Conservation (phyloP, 2,329 filamentous ascomycete genomes). For the Sporothrix inflata region DNA sequence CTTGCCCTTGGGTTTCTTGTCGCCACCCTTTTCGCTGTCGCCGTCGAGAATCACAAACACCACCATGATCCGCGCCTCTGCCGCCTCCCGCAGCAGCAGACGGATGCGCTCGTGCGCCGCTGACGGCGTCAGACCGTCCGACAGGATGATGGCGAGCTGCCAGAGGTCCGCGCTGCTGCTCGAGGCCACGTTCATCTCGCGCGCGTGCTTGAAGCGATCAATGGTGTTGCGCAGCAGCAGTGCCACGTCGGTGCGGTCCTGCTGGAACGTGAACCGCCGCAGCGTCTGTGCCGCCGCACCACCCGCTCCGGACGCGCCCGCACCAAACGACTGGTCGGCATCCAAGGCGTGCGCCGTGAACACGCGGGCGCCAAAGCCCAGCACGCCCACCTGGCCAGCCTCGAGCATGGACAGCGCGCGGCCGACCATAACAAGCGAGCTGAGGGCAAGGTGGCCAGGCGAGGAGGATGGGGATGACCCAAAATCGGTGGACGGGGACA, state of each 20-base stretch:
- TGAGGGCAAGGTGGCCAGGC: constrained; percentile 76
- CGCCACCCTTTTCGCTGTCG: constrained; percentile 42
- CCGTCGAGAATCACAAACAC: constrained; percentile 96
- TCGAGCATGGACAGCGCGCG: constrained; percentile 90
- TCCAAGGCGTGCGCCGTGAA: constrained; percentile 86
- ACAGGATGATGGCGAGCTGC: constrained; percentile 93
- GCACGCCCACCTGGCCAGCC: constrained; percentile 86
- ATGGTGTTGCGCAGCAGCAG: constrained; percentile 78
- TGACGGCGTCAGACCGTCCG: constrained; percentile 86
- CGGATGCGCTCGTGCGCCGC: constrained; percentile 80
- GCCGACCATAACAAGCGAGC: constrained; percentile 90
- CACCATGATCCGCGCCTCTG: constrained; percentile 95
- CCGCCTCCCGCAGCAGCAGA: constrained; percentile 79
- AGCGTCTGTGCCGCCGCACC: constrained; percentile 80
- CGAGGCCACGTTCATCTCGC: constrained; percentile 47
- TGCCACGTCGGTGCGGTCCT: constrained; percentile 83
- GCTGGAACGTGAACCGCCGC: constrained; percentile 80
- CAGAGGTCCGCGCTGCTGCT: constrained; percentile 71
- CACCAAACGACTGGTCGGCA: constrained; percentile 67
- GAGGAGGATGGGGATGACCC: constrained; percentile 57
- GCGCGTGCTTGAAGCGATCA: constrained; percentile 77
- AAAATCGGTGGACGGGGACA: not conserved
- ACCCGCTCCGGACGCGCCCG: constrained; percentile 54
- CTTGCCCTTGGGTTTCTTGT: constrained; percentile 35
- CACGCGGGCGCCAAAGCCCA: constrained; percentile 85